These are phyloP conservation scores for Salix arbutifolia DNA, from an alignment of 345 rosid species.

Conservation along the genomic window DNA sequence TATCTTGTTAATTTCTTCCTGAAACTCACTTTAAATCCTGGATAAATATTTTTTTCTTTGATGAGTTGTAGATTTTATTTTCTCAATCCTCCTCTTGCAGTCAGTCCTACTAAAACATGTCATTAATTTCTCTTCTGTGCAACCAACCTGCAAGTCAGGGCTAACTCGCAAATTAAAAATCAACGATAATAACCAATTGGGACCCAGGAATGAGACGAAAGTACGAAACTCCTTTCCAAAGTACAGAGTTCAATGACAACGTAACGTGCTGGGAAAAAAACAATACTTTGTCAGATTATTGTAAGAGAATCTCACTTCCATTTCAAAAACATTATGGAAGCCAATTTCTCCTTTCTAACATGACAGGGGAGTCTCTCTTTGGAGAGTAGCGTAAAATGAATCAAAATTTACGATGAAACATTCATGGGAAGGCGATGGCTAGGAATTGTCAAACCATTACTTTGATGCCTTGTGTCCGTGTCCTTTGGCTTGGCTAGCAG, in stretches of 20 bases:
- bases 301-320: constrained; percentile 26
- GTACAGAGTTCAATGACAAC: background rate
- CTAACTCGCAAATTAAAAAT: background rate
- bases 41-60: too few species aligned
- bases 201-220: background rate
- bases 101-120: too few species aligned
- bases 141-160: background rate
- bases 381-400: background rate
- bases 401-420: background rate
- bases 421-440: background rate
- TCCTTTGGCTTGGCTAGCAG: constrained; percentile 49
- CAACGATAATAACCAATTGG: background rate
- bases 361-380: background rate
- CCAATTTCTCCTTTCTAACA: constrained; percentile 7
- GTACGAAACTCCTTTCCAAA: background rate
- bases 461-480: constrained; percentile 53
- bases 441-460: constrained; percentile 13
- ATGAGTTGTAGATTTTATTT: too few species aligned
- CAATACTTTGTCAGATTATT: background rate
- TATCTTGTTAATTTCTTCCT: too few species aligned
- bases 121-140: too few species aligned
- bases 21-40: too few species aligned
- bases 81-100: too few species aligned
- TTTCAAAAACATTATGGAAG: constrained; percentile 36
- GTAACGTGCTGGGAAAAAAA: background rate